Evolutionary conservation across 306 rosid genomes (phyloP).

Genomic region (Glycine soja): DNA sequence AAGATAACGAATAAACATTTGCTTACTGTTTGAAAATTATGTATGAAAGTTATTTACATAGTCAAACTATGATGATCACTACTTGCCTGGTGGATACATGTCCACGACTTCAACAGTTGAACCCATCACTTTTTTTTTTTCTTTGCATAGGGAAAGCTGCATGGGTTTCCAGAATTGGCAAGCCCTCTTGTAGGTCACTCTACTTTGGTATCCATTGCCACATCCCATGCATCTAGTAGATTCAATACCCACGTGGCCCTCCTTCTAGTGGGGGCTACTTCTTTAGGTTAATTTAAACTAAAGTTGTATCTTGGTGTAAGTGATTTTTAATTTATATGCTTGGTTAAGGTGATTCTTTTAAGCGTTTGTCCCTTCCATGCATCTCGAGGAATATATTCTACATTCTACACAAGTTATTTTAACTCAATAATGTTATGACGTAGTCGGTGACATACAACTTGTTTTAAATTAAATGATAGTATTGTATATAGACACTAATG

Average conservation of each 20-base stretch:
- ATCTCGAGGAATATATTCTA: conserved; percentile 68
- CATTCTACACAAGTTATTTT: conserved; percentile 27
- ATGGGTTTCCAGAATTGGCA: conserved; percentile 66
- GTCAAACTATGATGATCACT: conserved; percentile 64
- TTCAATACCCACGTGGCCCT: conserved; percentile 72
- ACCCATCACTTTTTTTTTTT: conserved; percentile 23
- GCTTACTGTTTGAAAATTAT: conserved; percentile 47
- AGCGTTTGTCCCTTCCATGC: conserved; percentile 53
- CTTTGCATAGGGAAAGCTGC: conserved; percentile 21
- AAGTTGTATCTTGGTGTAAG: conserved; percentile 64
- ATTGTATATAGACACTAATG: too few relatives aligned
- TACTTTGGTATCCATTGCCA: conserved; percentile 41
- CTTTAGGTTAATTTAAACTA: conserved; percentile 8
- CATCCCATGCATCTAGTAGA: conserved; percentile 64
- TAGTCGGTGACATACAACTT: conserved; percentile 1
- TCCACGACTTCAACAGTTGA: conserved; percentile 53
- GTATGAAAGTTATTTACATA: conserved; percentile 43
- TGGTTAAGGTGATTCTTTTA: conserved; percentile 36
- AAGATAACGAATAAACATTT: conserved; percentile 51
- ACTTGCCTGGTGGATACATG: conserved; percentile 56
- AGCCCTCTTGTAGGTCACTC: conserved; percentile 33
- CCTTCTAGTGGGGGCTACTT: conserved; percentile 33
- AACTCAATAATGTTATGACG: conserved; percentile 15
- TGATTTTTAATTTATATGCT: conserved; percentile 36
- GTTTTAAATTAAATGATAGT: too few relatives aligned